Evolutionary conservation across 1,284 basidiomycete genomes (phyloP), one percentile per base, ranked within the genome.

Genomic region (Trichosporon ovoides): DNA sequence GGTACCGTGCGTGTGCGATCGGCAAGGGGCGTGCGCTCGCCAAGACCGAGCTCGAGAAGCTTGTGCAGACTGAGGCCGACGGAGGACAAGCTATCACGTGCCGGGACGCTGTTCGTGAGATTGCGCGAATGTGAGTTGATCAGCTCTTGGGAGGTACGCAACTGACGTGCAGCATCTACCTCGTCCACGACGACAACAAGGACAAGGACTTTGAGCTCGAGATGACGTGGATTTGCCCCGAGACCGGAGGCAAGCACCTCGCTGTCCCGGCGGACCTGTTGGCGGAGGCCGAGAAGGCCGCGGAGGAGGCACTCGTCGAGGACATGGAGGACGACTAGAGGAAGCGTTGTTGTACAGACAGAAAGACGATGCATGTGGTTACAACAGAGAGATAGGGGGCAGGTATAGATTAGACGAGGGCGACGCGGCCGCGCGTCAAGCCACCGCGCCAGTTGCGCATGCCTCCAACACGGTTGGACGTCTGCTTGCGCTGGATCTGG

Each of bases 191-290:
- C 65, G 96, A 98, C 64, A 76, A 77, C 69, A 75, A 77, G 62
- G 79, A 89, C 58, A 97, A 98, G 77, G 95, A 98, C 79, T 98
- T 99, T 68, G 96, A 98, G 76, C 83, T 99, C 22, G 96, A 99
- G 77, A 84, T 99, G 82, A 91, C 93, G 37, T 99, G 96, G 96
- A 85, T 98, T 60, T 86, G 92, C 31, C 83, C 86, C 28, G 91
- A 96, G 78, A 90, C 89, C 20, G 85, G 87, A 28, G 85, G 85
- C 50, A 78, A 87, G 55, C 93, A 98, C 76, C 80, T 84, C 33
- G 82, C 85, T 13, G 91, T 98, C 55, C 95, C 95, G 33, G 84
- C 84, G 58, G 91, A 92, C 43, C 79, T 98, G 61, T 81, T 87
- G 52, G 82, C 85, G 24, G 91, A 94, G 72, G 96, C 95, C 38